Evolutionary conservation across 2,329 filamentous ascomycete genomes (phyloP).

Genomic region (Fusarium pseudocircinatum): DNA sequence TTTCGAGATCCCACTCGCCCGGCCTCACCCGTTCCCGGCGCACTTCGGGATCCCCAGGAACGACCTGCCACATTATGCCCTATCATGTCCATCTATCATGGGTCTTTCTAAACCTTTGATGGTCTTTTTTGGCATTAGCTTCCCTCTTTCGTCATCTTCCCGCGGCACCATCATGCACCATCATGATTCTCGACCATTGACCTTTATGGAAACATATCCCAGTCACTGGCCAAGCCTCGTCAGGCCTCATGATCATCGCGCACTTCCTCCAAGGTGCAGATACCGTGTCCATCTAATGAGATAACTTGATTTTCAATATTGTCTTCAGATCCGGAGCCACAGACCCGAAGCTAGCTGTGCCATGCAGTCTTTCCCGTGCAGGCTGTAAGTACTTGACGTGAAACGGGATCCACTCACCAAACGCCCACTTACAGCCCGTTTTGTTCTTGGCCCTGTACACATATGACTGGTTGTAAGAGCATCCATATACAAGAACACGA

Average conservation of each 20-base stretch:
- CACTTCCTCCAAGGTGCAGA: conserved; percentile 16
- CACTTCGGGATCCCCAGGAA: conserved; percentile 45
- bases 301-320: neutral
- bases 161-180: conserved; percentile 39
- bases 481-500: conserved; percentile 18
- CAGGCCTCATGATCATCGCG: conserved; percentile 13
- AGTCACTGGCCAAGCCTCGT: conserved; percentile 15
- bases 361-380: conserved; percentile 31
- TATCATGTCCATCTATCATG: conserved; percentile 15
- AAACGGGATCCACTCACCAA: conserved; percentile 33
- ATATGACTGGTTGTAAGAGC: conserved; percentile 33
- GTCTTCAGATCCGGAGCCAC: conserved; percentile 15
- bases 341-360: conserved; percentile 29
- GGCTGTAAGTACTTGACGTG: conserved; percentile 29
- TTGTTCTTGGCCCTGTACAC: conserved; percentile 27
- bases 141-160: conserved; percentile 35
- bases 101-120: conserved; percentile 8
- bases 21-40: conserved; percentile 41
- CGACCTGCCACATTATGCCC: conserved; percentile 26
- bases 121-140: conserved; percentile 24
- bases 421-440: conserved; percentile 22
- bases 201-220: conserved; percentile 21
- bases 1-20: conserved; percentile 38
- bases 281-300: neutral
- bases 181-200: conserved; percentile 32